Conservation (phyloP, 768 basidiomycete genomes). For the Cantharellus anzutake region DNA sequence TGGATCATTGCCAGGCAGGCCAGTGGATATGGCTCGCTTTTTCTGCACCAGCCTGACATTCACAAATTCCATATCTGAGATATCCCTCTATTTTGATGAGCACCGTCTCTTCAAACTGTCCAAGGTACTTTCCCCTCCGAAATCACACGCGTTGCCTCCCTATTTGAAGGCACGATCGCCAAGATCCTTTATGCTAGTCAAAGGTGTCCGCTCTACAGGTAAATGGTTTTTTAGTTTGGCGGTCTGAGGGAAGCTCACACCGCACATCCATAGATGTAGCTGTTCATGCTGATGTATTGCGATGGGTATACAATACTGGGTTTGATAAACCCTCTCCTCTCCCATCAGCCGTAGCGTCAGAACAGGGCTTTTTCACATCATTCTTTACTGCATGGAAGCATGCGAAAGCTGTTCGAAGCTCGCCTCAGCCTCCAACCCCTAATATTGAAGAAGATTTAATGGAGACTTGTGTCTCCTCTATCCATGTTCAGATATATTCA, state of each 20-base stretch:
- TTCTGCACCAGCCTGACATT: slow-evolving; percentile 85
- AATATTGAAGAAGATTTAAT: slow-evolving; percentile 13
- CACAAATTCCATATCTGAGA: slow-evolving; percentile 57
- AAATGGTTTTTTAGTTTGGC: neutral
- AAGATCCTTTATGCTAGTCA: slow-evolving; percentile 47
- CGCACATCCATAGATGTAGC: slow-evolving; percentile 32
- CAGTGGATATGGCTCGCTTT: slow-evolving; percentile 77
- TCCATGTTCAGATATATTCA: slow-evolving; percentile 44
- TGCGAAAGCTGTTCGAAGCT: slow-evolving; percentile 10
- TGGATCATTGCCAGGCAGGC: slow-evolving; percentile 51
- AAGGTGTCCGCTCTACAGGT: slow-evolving; percentile 35
- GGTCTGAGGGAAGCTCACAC: neutral
- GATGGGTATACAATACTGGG: slow-evolving; percentile 52
- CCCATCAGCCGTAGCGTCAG: slow-evolving; percentile 1
- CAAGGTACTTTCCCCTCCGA: slow-evolving; percentile 39
- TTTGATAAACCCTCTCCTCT: slow-evolving; percentile 32
- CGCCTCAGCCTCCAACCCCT: slow-evolving; percentile 19
- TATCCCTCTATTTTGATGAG: slow-evolving; percentile 71
- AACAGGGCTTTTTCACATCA: slow-evolving; percentile 21
- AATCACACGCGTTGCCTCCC: slow-evolving; percentile 31
- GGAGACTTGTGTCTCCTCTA: slow-evolving; percentile 29
- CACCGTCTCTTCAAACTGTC: slow-evolving; percentile 45
- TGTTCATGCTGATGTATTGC: slow-evolving; percentile 68
- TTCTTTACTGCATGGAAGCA: slow-evolving; percentile 19
- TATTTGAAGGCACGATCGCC: slow-evolving; percentile 37